Base-by-base conservation (phyloP, 805 yeast genomes). In the Pichia eremophila region DNA sequence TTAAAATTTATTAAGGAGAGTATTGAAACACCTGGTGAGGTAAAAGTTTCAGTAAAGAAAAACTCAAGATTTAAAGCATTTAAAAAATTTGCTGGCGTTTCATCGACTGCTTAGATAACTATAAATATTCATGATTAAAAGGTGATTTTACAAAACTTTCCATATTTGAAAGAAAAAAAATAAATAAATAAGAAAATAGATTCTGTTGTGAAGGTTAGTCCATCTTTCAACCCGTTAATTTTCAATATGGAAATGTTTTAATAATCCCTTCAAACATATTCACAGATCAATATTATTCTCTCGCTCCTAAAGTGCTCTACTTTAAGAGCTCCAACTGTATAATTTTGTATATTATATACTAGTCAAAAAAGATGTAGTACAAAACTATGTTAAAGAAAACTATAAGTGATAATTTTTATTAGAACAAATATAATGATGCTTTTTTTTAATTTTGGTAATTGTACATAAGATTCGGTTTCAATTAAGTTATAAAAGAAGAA, bases 1-100 rank as follows among this genome's bases (percentile, higher is more conserved):
- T 70, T 83, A 50, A 70, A 72, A 18, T 93, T 93, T 61, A 79
- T 93, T 51, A 39, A 44, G 8, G 45, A 28, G 15, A 44, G 43
- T 41, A 50, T 48, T 11, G 45, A 39, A 39, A 34, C 49, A n/a
- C 57, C 55, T 8, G 48, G 46, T 15, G 32, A 22, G n/a, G 46
- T 29, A n/a, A 9, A 19, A n/a, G 35, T 40, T 14, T 7, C 22
- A 11, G 46, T 27, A 22, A 40, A 32, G 39, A 43, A 41, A 44
- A 35, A 32, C 5, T 25, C 17, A 2, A 14, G 37, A 14, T 37
- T 48, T 15, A 41, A 39, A 32, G 39, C 43, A n/a, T 43, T 43
- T 7, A 38, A 39, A 31, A 48, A 44, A 31, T 17, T 40, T 35
- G 22, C 34, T 4, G 36, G 36, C 3, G 36, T 34, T 34, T 34